Evolutionary conservation across 2,329 filamentous ascomycete genomes (phyloP).

Genomic region (Chrysosporium keratinophilum): DNA sequence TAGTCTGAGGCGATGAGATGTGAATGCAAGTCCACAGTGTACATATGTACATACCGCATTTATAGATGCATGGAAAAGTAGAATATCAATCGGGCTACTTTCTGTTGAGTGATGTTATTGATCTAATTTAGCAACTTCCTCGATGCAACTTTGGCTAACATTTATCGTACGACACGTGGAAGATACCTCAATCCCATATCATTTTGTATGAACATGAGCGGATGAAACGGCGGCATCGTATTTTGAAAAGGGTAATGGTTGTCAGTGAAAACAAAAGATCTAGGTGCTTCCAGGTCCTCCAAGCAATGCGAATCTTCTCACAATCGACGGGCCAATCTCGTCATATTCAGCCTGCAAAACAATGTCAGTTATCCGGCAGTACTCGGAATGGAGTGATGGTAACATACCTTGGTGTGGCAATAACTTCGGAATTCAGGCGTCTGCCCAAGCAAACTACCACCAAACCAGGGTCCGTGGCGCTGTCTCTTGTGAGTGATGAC

Average conservation of each 20-base stretch:
- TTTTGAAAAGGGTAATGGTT: background rate
- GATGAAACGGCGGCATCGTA: background rate
- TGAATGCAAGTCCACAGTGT: background rate
- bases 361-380: background rate
- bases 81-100: too few species aligned
- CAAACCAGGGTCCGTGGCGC: slow-evolving; percentile 96
- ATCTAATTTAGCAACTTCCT: too few species aligned
- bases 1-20: background rate
- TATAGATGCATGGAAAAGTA: too few species aligned
- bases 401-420: slow-evolving; percentile 74
- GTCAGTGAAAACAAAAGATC: background rate
- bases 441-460: slow-evolving; percentile 88
- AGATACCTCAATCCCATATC: background rate
- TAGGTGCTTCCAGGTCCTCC: slow-evolving; percentile 66
- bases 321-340: slow-evolving; percentile 91
- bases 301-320: slow-evolving; percentile 83
- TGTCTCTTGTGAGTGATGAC: slow-evolving; percentile 97
- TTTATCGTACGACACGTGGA: too few species aligned
- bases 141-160: too few species aligned
- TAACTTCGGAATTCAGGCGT: slow-evolving; percentile 98
- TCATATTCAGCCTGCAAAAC: slow-evolving; percentile 55
- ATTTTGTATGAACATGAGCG: background rate
- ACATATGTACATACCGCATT: too few species aligned
- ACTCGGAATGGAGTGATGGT: background rate
- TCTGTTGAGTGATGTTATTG: too few species aligned